phyloP scores from a whole-genome alignment of 2,329 filamentous ascomycete species.

The Trichoderma koningii region DNA sequence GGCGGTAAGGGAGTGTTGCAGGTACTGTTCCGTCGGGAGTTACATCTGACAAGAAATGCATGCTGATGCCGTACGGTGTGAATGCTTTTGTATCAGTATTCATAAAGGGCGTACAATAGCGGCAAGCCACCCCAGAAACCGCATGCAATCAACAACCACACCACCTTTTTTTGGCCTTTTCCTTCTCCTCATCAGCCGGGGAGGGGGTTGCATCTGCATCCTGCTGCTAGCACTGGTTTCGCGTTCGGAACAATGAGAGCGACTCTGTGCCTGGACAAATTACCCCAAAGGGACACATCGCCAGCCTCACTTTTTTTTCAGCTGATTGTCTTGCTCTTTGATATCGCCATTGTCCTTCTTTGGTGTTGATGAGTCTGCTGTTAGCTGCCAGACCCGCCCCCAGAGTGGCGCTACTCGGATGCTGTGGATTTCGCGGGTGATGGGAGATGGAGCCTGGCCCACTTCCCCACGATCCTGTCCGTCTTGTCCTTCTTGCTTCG shows the following conservation, averaged over 20 bases:
- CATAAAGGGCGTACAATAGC: not conserved
- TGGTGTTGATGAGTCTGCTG: not conserved
- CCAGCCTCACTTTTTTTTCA: constrained; percentile 1
- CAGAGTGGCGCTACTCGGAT: constrained; percentile 23
- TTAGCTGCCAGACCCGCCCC: too few species aligned
- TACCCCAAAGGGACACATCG: constrained; percentile 11
- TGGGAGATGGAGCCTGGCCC: constrained; percentile 14
- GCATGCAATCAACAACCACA: constrained; percentile 20
- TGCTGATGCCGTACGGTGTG: too few species aligned
- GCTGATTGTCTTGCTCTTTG: too few species aligned
- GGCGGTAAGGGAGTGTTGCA: too few species aligned
- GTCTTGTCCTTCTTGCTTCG: not conserved
- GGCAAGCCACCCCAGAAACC: constrained; percentile 10
- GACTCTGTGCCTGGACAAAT: not conserved
- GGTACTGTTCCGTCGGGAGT: too few species aligned
- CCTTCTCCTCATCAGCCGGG: not conserved
- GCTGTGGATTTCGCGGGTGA: not conserved
- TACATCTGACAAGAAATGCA: too few species aligned
- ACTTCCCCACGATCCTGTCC: constrained; percentile 27
- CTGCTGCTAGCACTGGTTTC: too few species aligned
- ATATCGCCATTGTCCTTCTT: too few species aligned
- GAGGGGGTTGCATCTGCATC: not conserved
- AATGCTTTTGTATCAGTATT: not conserved
- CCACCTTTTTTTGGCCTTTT: not conserved
- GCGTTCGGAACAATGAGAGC: not conserved